Evolutionary conservation across 768 basidiomycete species (phyloP), one percentile per base, ranked within the genome.

Genomic region (Steccherinum ochraceum): DNA sequence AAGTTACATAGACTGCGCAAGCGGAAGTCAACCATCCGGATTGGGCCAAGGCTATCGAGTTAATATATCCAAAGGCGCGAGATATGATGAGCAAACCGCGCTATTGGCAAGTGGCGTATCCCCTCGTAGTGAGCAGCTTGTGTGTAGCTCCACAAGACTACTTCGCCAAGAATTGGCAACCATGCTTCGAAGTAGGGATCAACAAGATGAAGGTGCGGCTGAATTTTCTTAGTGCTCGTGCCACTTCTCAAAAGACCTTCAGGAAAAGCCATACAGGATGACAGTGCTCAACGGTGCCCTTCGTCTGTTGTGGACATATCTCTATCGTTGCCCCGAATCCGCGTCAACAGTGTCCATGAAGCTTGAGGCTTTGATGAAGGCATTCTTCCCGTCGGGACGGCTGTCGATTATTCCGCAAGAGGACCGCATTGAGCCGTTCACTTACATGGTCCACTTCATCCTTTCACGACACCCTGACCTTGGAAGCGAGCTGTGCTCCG

Each of bases 1-100:
- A 23, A 43, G n/a, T 45, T 43, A 25, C 1, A 27, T 48, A 93
- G 89, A 94, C 87, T 35, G 94, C 91, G 0, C 92, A 93, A 69
- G 93, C 91, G 4, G 93, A 97, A 69, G 93, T 94, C 45, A 96
- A 96, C 59, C 87, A 94, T 65, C 93, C 93, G 0, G 77, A 88
- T 57, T 97, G 93, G 93, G 90, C 86, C 4, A 92, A 90, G 63
- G 93, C 93, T 0, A 87, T 93, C 24, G 86, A 93, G 63, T 71
- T 77, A 12, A 89, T 94, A 26, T 84, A 83, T 63, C 86, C 87
- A 2, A 89, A 86, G 61, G 87, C 88, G 2, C 77, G 79, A 54
- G 88, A 90, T 49, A 86, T 93, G 84, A 83, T 89, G 73, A 71
- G 76, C 35, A 95, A 95, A 65, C 89, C 86, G 7, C 80, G 91